phyloP scores from a whole-genome alignment of 805 yeast genomes.

The Wickerhamiella cacticola region DNA sequence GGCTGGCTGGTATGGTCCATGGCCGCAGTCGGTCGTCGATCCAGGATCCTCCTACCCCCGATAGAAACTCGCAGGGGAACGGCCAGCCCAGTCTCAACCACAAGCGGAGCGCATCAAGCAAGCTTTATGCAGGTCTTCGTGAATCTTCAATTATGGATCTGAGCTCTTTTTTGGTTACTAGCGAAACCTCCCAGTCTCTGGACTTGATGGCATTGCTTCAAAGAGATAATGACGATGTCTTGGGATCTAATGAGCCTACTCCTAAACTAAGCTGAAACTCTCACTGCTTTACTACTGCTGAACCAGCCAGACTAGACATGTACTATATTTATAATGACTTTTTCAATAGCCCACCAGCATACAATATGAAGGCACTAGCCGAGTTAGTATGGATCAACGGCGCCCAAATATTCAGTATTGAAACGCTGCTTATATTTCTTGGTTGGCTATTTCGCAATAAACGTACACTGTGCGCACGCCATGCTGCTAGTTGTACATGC shows the following conservation, averaged over 20 bases:
- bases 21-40: conserved; percentile 15
- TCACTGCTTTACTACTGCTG: not conserved
- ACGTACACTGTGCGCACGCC: too few relatives aligned
- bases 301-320: not conserved
- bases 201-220: conserved; percentile 3
- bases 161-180: conserved; percentile 22
- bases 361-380: too few relatives aligned
- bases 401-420: too few relatives aligned
- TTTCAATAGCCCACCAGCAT: too few relatives aligned
- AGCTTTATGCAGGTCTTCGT: conserved; percentile 26
- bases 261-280: conserved; percentile 15
- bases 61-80: not conserved
- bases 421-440: too few relatives aligned
- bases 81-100: conserved; percentile 7
- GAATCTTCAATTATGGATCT: conserved; percentile 27
- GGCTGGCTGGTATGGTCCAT: conserved; percentile 27
- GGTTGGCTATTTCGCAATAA: too few relatives aligned
- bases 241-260: conserved; percentile 17
- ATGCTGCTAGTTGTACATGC: too few relatives aligned
- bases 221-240: not conserved
- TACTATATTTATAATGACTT: too few relatives aligned
- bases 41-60: conserved; percentile 14
- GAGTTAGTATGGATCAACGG: too few relatives aligned
- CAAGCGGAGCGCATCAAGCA: conserved; percentile 4
- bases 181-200: conserved; percentile 8